Conservation (phyloP, 495 filamentous ascomycete species). For the Tetracladium marchalianum region DNA sequence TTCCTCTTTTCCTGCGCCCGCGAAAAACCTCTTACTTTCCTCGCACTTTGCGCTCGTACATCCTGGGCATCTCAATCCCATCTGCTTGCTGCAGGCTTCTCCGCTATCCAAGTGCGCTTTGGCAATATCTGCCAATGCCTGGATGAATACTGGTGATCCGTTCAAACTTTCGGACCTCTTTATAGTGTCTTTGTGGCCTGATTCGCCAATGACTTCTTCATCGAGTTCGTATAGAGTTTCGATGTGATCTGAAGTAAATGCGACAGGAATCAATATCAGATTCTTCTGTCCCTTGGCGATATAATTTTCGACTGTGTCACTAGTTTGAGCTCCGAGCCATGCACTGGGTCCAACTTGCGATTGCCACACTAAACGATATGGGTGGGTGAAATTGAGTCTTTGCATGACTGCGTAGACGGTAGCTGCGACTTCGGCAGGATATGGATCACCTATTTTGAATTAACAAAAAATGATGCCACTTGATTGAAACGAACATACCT, state of each 20-base stretch:
- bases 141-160: constrained; percentile 82
- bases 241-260: constrained; percentile 97
- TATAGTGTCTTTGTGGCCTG: constrained; percentile 63
- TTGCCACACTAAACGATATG: constrained; percentile 93
- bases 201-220: constrained; percentile 88
- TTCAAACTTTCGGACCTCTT: constrained; percentile 93
- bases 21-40: constrained; percentile 89
- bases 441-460: constrained; percentile 66
- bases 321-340: constrained; percentile 94
- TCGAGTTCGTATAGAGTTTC: constrained; percentile 96
- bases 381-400: constrained; percentile 72
- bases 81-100: constrained; percentile 63
- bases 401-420: constrained; percentile 96
- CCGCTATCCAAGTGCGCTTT: constrained; percentile 65
- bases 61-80: constrained; percentile 86
- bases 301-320: constrained; percentile 76
- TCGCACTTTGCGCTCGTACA: constrained; percentile 85
- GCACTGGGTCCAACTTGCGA: constrained; percentile 92
- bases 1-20: constrained; percentile 17
- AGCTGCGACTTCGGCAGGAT: constrained; percentile 94
- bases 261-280: constrained; percentile 86
- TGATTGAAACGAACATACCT: constrained; percentile 36
- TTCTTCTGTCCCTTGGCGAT: constrained; percentile 87
- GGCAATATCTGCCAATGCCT: constrained; percentile 81
- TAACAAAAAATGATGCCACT: background rate